phyloP scores from a whole-genome alignment of 352 stramenopile species.

The Globisporangium carolinianum region DNA sequence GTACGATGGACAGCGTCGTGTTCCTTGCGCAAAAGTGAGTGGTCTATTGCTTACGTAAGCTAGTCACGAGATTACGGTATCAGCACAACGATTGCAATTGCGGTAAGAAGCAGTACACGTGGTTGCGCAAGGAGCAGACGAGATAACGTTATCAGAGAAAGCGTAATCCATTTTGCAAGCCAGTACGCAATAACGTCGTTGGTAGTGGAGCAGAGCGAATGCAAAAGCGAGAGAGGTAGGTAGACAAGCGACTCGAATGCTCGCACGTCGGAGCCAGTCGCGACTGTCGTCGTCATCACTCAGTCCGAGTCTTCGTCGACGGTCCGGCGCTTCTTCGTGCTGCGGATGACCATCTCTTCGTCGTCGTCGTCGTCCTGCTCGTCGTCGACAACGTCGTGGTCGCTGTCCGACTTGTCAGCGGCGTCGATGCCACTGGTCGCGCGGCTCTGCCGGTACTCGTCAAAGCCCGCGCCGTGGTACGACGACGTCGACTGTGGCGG shows the following conservation, averaged over 20 bases:
- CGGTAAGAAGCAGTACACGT: too few relatives aligned
- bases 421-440: constrained; percentile 22
- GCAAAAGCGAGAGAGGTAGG: too few relatives aligned
- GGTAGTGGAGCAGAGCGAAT: too few relatives aligned
- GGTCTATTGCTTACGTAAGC: background rate
- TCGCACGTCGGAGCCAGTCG: too few relatives aligned
- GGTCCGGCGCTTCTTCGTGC: constrained; percentile 74
- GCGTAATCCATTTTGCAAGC: too few relatives aligned
- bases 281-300: too few relatives aligned
- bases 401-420: constrained; percentile 60
- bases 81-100: too few relatives aligned
- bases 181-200: too few relatives aligned
- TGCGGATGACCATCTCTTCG: constrained; percentile 65
- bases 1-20: constrained; percentile 64
- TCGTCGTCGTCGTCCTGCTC: constrained; percentile 74
- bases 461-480: constrained; percentile 61
- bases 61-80: too few relatives aligned
- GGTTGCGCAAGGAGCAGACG: too few relatives aligned
- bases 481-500: constrained; percentile 21
- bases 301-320: constrained; percentile 81
- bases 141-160: too few relatives aligned
- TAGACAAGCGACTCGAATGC: too few relatives aligned
- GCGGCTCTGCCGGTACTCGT: constrained; percentile 66
- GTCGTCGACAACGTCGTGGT: constrained; percentile 49
- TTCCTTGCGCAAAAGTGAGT: constrained; percentile 64